phyloP scores from a whole-genome alignment of 2,329 filamentous ascomycete species.

The Colletotrichum sp. region DNA sequence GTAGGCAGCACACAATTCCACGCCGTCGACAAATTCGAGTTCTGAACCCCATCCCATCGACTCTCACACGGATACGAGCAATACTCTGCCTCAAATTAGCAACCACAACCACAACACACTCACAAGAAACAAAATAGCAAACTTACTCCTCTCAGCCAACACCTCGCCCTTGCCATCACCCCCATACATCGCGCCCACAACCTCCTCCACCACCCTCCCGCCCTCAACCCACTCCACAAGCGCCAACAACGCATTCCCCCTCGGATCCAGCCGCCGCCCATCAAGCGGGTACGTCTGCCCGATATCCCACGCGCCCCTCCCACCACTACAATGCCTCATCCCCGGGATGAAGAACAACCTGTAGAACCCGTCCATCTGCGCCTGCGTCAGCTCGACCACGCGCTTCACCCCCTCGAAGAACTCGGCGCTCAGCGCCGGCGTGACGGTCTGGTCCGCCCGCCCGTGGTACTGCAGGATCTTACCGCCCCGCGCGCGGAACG shows the following conservation, averaged over 20 bases:
- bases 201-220: constrained; percentile 12
- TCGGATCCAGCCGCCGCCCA: constrained; percentile 33
- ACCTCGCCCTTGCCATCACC: not conserved
- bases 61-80: not conserved
- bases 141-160: not conserved
- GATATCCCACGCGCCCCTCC: constrained; percentile 41
- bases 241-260: constrained; percentile 47
- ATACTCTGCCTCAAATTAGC: not conserved
- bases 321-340: constrained; percentile 54
- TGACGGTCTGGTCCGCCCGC: constrained; percentile 44
- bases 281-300: constrained; percentile 26
- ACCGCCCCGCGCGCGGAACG: constrained; percentile 42
- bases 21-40: not conserved
- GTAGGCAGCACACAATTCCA: not conserved
- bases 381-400: constrained; percentile 40
- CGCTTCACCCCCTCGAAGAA: constrained; percentile 54
- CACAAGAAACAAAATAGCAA: no score
- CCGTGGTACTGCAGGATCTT: constrained; percentile 55
- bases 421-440: constrained; percentile 46
- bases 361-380: constrained; percentile 46
- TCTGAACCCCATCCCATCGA: not conserved
- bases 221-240: constrained; percentile 53
- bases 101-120: not conserved
- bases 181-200: not conserved
- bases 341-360: constrained; percentile 58